Base-by-base conservation (phyloP, 768 basidiomycete genomes). In the Trametes cingulata region DNA sequence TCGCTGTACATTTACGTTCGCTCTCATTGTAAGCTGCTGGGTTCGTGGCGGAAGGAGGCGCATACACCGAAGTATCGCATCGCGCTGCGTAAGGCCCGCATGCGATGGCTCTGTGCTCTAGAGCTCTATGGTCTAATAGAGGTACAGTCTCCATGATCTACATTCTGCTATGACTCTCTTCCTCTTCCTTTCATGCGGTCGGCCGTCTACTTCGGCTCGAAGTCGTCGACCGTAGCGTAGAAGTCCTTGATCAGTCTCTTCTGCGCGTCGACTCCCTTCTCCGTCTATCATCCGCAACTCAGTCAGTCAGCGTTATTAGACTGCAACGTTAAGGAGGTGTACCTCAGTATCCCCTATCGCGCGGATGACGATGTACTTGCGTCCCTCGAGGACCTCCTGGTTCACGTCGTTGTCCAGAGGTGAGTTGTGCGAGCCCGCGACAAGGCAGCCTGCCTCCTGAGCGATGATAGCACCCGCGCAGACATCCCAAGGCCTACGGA, bases 401-500 rank as follows among this genome's bases (percentile, higher is more conserved):
- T 84, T 86, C 13, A 89, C 82, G 41, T 84, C 82, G 42, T 76
- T 76, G 60, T 76, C 71, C 19, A 74, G 72, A 17, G 71, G 71
- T 5, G 65, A 52, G 9, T 72, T 74, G 51, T 87, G 80, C 49
- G 86, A 86, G 35, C 92, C 93, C 17, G 89, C 87, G 29, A 91
- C 85, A 12, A 87, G 75, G 14, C 88, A 84, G 6, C 96, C 96
- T 0, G 95, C 91, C 71, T 96, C 96, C 61, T 91, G 83, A 0
- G 91, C 89, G 61, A 98, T 95, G 65, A 96, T 87, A 13, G 91
- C 86, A 0, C 95, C 96, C 2, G 96, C 85, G 66, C 88, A 93
- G 42, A 95, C 89, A 72, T 95, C 91, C 94, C 93, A 95, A 14
- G 90, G 85, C 80, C 81, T 83, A 24, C 17, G 20, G 39, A 53